Evolutionary conservation across 129 eudicot genomes (phyloP).

Genomic region (Centaurea solstitialis): DNA sequence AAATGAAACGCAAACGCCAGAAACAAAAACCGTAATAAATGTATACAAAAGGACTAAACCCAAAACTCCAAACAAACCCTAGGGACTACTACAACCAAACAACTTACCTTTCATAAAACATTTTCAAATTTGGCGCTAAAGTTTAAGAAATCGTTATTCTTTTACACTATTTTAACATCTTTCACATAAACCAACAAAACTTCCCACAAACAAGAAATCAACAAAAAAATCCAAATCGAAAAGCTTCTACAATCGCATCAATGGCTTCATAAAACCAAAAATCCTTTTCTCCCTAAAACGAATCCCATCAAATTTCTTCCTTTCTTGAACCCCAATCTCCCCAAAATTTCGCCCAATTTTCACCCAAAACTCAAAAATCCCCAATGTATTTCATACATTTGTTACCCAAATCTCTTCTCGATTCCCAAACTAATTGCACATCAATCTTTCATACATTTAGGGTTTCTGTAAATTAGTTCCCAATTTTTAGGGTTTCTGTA

Average conservation of each 20-base stretch:
- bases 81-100: background rate
- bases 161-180: background rate
- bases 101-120: background rate
- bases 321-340: slow-evolving; percentile 19
- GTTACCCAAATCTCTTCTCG: background rate
- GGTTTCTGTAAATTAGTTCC: slow-evolving; percentile 19
- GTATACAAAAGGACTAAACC: background rate
- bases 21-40: background rate
- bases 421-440: background rate
- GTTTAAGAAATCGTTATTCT: background rate
- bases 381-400: background rate
- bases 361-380: slow-evolving; percentile 10
- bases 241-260: background rate
- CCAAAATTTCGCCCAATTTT: slow-evolving; percentile 7
- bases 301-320: slow-evolving; percentile 5
- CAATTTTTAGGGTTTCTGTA: slow-evolving; percentile 19
- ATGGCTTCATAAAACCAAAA: slow-evolving; percentile 4
- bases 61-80: background rate
- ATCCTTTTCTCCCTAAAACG: background rate
- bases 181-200: background rate
- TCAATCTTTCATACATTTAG: slow-evolving; percentile 7
- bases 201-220: background rate
- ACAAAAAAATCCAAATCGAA: background rate
- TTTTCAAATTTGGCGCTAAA: slow-evolving; percentile 26
- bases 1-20: background rate